Evolutionary conservation across 352 stramenopile species (phyloP), one percentile per base, ranked within the genome.

Genomic region (Globisporangium canariense): DNA sequence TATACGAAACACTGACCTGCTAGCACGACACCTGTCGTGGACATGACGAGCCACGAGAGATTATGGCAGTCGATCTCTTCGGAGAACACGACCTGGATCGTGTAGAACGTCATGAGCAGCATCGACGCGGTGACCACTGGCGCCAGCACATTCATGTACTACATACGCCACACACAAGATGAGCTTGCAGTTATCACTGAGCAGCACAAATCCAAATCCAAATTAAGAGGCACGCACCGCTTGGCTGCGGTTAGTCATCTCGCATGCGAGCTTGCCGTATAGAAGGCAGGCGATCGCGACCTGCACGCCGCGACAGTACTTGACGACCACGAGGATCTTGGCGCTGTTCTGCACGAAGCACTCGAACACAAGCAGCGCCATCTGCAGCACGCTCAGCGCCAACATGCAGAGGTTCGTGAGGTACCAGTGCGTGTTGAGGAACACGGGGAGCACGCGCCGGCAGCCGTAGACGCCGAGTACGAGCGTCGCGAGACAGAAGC

Each of bases 251-350:
- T 80, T 83, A 22, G 81, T 75, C 58, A 89, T 73, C 54, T 89
- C 80, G 34, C 82, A 86, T 16, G 83, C 83, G 20, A 87, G 74
- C 49, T 82, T 83, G 13, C 83, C 83, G 56, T 90, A 91, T 7
- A 91, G 60, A 63, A 89, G 66, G 45, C 83, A 91, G 36, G 83
- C 88, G 11, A 86, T 77, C 10, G 78, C 77, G 57, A 91, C 73
- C 59, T 91, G 83, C 38, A 91, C 50, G 25, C 77, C 82, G 30
- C 79, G 83, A 47, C 81, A 88, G 72, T 89, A 91, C 73, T 91
- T 91, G 71, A 74, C 67, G 25, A 83, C 66, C 49, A 91, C 78
- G 47, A 91, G 77, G 34, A 89, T 68, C 57, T 83, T 81, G 51
- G 78, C 54, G 68, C 69, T 84, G 67, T 86, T 88, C 46, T 74